A percentile compares a stretch with the other conserved stretches of the same genome.
These are phyloP conservation scores for Berberis vulgaris DNA, from an alignment of 164 flowering plant genomes.

Conservation along the genomic window DNA sequence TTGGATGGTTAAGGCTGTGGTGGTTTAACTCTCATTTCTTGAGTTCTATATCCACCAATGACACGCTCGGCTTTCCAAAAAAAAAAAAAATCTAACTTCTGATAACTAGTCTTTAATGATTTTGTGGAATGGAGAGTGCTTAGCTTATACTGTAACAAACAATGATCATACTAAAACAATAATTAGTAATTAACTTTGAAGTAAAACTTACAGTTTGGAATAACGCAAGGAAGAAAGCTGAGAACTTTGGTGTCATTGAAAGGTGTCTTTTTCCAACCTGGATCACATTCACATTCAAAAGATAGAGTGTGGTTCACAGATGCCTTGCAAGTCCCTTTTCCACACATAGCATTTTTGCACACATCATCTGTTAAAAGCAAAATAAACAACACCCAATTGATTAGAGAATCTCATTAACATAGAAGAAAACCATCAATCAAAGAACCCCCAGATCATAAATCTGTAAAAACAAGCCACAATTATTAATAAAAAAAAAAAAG, in stretches of 20 bases:
- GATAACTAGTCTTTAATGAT: not conserved
- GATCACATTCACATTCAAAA: slow-evolving; percentile 51
- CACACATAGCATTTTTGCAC: slow-evolving; percentile 50
- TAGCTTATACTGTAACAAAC: no score
- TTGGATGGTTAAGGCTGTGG: no score
- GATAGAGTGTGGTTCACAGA: slow-evolving; percentile 17
- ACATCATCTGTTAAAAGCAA: slow-evolving; percentile 23
- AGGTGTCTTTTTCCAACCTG: slow-evolving; percentile 45
- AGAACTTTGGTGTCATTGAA: slow-evolving; percentile 11
- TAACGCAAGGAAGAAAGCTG: slow-evolving; percentile 31
- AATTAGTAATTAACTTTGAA: no score
- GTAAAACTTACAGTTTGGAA: slow-evolving; percentile 13
- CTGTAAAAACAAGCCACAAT: not conserved
- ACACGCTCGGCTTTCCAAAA: no score
- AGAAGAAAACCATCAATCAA: not conserved
- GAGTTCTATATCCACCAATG: no score
- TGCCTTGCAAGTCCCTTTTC: slow-evolving; percentile 52
- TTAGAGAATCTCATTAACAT: no score
- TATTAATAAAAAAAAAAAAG: not conserved
- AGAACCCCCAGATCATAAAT: not conserved
- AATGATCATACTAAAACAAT: no score
- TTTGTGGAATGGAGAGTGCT: not conserved
- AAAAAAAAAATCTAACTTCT: not conserved
- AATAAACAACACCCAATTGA: not conserved
- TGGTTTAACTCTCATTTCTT: no score